Evolutionary conservation across 192 early-diverging fungal species (phyloP), one percentile per base, ranked within the genome.

Genomic region (Thamnidium elegans): DNA sequence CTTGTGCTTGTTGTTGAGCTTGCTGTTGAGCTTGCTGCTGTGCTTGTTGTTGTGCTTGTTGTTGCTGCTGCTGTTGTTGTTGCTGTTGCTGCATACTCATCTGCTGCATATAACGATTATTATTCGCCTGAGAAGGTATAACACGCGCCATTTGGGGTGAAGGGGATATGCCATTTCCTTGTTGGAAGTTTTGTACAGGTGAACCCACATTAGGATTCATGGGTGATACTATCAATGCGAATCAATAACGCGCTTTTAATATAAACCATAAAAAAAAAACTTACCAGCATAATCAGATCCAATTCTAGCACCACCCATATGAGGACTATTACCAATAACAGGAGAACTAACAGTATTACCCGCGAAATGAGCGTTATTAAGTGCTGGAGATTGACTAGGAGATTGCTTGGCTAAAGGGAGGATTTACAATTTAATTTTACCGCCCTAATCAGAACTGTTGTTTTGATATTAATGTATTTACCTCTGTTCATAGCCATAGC

Each of bases 1-100:
- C 26, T 26, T 26, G 26, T 26, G 26, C 26, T 65, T 23, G 68
- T 50, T 43, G 66, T 50, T 42, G 50, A 51, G 8, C 50, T 23
- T 50, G 62, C 10, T 4, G 42, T 8, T 52, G 50, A 23, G 7
- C 9, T 21, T 20, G 50, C 20, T 5, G 50, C 3, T 23, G 50
- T 9, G 4, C 17, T n/a, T 31, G 32, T 15, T 73, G 76, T 8
- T 65, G 63, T 34, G 59, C 67, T 4, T 58, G 15, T 36, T 65
- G 65, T 44, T 72, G 66, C 11, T 74, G 73, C 39, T 66, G 70
- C 26, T 70, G 70, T 7, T 62, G 67, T 17, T 44, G 65, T 19
- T 67, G 65, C 3, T 34, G 13, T 0, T 42, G 31, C 39, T 59
- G 46, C 31, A 31, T 47, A 45, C 19, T 47, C n/a, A 46, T 58